Base-by-base conservation (phyloP, 2,329 filamentous ascomycete genomes). In the Apiospora pterosperma region DNA sequence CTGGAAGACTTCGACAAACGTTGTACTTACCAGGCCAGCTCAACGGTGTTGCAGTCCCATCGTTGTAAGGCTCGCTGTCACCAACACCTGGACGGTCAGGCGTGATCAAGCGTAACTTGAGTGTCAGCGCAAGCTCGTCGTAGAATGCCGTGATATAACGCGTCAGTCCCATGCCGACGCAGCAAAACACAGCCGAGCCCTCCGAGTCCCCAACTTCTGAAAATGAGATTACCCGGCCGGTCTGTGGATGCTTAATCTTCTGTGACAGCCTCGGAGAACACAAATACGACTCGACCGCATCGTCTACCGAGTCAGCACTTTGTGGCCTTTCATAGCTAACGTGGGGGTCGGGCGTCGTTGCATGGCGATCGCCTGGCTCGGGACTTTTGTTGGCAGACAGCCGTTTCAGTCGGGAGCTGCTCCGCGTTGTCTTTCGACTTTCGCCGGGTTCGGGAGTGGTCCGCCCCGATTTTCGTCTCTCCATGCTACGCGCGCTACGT, bases 141-240 rank as follows among this genome's bases (percentile, higher is more conserved):
- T 98, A 99, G 75, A 99, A 99, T 0, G 94, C 93, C 66, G 93
- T 97, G 66, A 99, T 92, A 75, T 96, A 99, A 77, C 96, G 88
- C 12, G 96, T 99, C 72, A 99, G 79, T 0, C 96, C 96, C 96
- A 99, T 99, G 23, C 96, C 96, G 3, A 99, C 93, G 73, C 96
- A 99, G 75, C 96, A 96, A 70, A 99, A 94, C 2, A 99, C 92
- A 3, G 93, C 95, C 69, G 91, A 95, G 1, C 96, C 96, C 52
- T 95, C 88, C 0, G 94, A 89, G 75, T 98, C 94, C 16, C 96
- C 96, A 3, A 99, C 96, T 76, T 99, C 96, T 0, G 95, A 98
- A 74, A 97, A 99, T 0, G 93, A 96, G 69, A 99, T 97, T 3
- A 91, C 84, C 19, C 96, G 88, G 1, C 94, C 93, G 0, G 92